A percentile compares a stretch with the other conserved stretches of the same genome.
phyloP scores from a whole-genome alignment of 2,329 filamentous ascomycete genomes.

The Penicillium sumatraense region DNA sequence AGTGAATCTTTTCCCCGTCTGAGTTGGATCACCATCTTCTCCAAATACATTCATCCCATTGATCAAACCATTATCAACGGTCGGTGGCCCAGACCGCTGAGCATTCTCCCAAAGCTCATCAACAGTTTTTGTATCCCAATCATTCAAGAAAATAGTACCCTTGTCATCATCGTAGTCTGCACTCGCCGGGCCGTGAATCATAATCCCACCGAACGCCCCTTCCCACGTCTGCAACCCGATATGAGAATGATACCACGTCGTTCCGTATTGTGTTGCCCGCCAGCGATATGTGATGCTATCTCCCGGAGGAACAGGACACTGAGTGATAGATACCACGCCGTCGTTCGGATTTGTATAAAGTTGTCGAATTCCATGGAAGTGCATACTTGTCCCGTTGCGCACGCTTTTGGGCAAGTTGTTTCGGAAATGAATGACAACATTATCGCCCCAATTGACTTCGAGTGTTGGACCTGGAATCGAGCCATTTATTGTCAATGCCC shows the following conservation, averaged over 20 bases:
- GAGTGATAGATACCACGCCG: neutral
- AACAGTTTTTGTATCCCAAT: constrained; percentile 35
- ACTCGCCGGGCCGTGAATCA: constrained; percentile 49
- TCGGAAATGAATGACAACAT: neutral
- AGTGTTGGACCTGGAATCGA: neutral
- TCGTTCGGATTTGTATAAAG: neutral
- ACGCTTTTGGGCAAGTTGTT: neutral
- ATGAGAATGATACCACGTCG: constrained; percentile 38
- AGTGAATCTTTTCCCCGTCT: neutral
- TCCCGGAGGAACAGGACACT: neutral
- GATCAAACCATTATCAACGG: neutral
- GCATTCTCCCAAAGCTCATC: constrained; percentile 28
- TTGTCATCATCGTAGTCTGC: constrained; percentile 44
- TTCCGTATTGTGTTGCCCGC: constrained; percentile 21
- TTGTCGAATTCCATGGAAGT: neutral
- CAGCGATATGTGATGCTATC: neutral
- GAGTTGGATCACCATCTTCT: constrained; percentile 38
- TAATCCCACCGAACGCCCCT: constrained; percentile 54
- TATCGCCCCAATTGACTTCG: neutral
- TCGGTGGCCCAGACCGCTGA: constrained; percentile 7
- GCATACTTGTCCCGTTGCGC: neutral
- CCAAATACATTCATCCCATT: neutral
- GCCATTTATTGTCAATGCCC: neutral
- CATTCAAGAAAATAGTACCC: constrained; percentile 40
- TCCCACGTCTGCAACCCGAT: constrained; percentile 39